Evolutionary conservation across 2,329 filamentous ascomycete genomes (phyloP), one percentile per base, ranked within the genome.

Genomic region (Fusarium odoratissimum): DNA sequence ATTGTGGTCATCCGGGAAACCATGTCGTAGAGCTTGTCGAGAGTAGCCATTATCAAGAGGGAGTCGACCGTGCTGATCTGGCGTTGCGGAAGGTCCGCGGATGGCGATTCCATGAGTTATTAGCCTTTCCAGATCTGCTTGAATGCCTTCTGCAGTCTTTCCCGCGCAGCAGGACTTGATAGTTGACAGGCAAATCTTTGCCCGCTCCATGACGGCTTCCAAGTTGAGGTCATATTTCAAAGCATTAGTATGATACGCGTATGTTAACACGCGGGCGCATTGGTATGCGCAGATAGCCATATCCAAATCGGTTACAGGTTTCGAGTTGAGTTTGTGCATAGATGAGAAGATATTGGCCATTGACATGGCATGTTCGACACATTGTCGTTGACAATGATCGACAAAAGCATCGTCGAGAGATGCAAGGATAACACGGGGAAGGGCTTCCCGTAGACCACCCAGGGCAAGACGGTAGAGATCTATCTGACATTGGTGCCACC

Each of bases 401-500:
- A 88, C 82, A 61, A 89, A 89, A 6, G 80, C 80, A 14, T 83
- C 83, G 51, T 87, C 86, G 6, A 89, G 80, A 63, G 82, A 83
- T 56, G 82, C 82, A 14, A 89, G 79, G 17, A 81, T 80, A 0
- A 81, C 76, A 11, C 81, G 81, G 5, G 87, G 83, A 1, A 89
- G 79, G 0, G 87, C 85, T 41, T 89, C 87, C 25, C 86, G 84
- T 38, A 89, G 82, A 1, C 87, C 87, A 0, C 82, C 82, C 12
- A 90, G 81, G 5, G 84, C 86, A 11, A 89, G 81, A 3, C 88
- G 86, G 69, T 88, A 89, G 6, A 90, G 80, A 73, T 90, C 88
- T 70, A 87, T 87, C 72, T 89, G 84, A 64, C 88, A 90, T 68
- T 89, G 88, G 33, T 86, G 83, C 87, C 87, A 89, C 86, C 86